Evolutionary conservation across 495 filamentous ascomycete genomes (phyloP), one percentile per base, ranked within the genome.

Genomic region (Delitschia confertaspora): DNA sequence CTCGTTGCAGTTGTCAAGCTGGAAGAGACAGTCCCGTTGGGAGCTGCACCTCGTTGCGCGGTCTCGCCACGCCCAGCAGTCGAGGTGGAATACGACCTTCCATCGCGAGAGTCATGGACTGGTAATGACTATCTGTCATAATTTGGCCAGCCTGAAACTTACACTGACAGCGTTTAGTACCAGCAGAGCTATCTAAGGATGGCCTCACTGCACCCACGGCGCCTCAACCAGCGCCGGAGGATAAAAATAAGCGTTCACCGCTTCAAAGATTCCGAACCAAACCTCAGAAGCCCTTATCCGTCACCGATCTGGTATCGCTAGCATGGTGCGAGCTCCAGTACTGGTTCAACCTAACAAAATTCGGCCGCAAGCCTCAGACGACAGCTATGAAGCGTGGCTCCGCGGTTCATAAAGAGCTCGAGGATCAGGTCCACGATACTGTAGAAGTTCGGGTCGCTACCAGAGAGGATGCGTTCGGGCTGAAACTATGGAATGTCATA

Each of bases 271-370:
- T 93, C 58, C 80, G 91, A 17, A 76, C 74, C 1, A 71, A 73
- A 16, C 84, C 84, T 0, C 80, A 74, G 51, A 88, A 84, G 53
- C 74, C 83, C 0, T 74, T 98, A n/a, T 86, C 83, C 0, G 91
- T 98, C 3, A 84, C 86, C 2, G 91, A 98, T 61, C 59, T 98
- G 30, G 74, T 89, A 1, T 81, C 82, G 10, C 87, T 87, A 2
- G 76, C 88, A 6, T 98, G 91, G 91, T 98, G 91, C 60, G 93
- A 98, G 61, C 63, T 95, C 32, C 91, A 98, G 60, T 89, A 94
- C 53, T 83, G 76, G 71, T 96, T 87, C 66, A 80, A 75, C 0
- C 71, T 98, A 22, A 83, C 78, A 2, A 78, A 74, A 31, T 73
- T 81, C 55, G 93, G 93, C 13, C 73, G 70, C 53, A 88, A 80